phyloP scores from a whole-genome alignment of 306 rosid species.

The Cucumis cinereus region DNA sequence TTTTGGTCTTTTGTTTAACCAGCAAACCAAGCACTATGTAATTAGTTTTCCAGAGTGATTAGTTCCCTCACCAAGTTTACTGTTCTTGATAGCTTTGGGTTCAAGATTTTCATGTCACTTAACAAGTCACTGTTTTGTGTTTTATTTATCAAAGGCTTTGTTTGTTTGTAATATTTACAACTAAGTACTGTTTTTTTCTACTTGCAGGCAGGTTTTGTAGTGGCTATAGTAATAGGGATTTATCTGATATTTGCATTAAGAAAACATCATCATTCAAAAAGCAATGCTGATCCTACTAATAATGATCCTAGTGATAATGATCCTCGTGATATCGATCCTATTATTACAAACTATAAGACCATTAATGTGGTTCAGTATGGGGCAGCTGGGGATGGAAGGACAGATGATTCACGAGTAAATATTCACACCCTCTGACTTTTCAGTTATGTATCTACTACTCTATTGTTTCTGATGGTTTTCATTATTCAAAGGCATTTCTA shows the following conservation, averaged over 20 bases:
- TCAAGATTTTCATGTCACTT: neutral
- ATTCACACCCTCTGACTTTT: neutral
- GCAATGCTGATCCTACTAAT: neutral
- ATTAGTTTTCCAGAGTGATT: too few relatives aligned
- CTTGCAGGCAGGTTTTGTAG: neutral
- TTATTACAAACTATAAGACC: neutral
- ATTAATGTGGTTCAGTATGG: constrained; percentile 2
- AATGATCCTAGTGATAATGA: neutral
- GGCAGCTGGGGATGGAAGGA: constrained; percentile 7
- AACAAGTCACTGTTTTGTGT: neutral
- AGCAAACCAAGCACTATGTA: too few relatives aligned
- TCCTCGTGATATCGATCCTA: neutral
- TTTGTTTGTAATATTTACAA: neutral
- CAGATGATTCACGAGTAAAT: constrained; percentile 12
- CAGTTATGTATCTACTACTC: neutral
- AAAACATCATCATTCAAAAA: neutral
- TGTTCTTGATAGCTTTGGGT: neutral
- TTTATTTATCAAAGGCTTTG: neutral
- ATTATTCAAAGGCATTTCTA: neutral
- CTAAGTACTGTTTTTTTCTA: neutral
- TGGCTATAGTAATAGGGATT: neutral
- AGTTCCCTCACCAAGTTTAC: too few relatives aligned
- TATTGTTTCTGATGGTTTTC: neutral
- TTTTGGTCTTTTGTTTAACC: too few relatives aligned
- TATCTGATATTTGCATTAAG: neutral